Conservation (phyloP, 768 basidiomycete genomes). For the Leccinellum rugosiceps region DNA sequence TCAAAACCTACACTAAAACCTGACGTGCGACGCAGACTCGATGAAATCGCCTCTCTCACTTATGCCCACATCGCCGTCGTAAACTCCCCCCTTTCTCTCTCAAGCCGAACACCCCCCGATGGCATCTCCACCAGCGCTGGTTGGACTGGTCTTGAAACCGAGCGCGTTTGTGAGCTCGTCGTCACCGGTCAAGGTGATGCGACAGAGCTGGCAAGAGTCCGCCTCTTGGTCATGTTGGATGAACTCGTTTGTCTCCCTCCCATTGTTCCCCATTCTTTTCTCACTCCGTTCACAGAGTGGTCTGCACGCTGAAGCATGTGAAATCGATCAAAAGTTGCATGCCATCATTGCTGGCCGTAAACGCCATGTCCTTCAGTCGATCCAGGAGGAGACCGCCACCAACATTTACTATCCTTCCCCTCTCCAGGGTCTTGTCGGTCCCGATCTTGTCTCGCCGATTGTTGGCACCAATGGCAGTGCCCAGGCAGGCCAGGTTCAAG, state of each 20-base stretch:
- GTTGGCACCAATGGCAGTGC: constrained; percentile 36
- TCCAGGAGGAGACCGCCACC: constrained; percentile 96
- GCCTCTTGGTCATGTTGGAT: constrained; percentile 90
- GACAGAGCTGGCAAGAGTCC: constrained; percentile 87
- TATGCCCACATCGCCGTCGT: constrained; percentile 91
- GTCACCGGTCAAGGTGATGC: constrained; percentile 86
- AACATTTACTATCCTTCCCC: constrained; percentile 95
- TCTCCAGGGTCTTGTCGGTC: constrained; percentile 79
- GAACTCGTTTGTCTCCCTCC: constrained; percentile 67
- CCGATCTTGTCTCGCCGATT: constrained; percentile 46
- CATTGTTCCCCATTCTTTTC: background rate
- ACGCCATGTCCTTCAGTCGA: constrained; percentile 79
- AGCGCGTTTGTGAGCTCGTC: constrained; percentile 90
- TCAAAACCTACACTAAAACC: constrained; percentile 78
- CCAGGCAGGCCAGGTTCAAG: constrained; percentile 24
- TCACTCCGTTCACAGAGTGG: constrained; percentile 58
- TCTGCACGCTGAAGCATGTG: constrained; percentile 84
- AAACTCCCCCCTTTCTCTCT: constrained; percentile 74
- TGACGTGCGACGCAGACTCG: constrained; percentile 80
- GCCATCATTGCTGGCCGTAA: constrained; percentile 89
- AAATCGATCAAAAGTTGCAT: constrained; percentile 94
- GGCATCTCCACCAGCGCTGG: constrained; percentile 74
- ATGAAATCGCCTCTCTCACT: constrained; percentile 93
- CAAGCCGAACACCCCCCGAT: constrained; percentile 73
- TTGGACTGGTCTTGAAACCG: constrained; percentile 90